Percentiles rank a stretch among this genome's conserved stretches.
Conservation (phyloP, 2,329 filamentous ascomycete species). For the Thielaviopsis populi region DNA sequence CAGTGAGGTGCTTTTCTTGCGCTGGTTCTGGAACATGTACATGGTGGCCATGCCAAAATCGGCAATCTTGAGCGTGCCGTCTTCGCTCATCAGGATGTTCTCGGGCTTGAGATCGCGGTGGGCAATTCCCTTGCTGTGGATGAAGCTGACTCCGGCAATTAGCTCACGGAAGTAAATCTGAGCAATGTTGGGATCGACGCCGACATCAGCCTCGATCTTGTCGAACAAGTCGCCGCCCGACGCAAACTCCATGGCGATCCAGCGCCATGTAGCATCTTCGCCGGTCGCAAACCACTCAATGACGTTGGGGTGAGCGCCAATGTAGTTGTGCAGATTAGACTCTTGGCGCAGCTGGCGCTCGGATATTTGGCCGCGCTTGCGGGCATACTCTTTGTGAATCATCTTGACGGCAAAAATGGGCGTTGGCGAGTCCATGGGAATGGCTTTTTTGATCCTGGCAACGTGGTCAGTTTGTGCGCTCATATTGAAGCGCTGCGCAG, state of each 20-base stretch:
- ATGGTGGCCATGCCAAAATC: conserved; percentile 94
- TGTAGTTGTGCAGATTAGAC: conserved; percentile 73
- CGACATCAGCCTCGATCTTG: conserved; percentile 96
- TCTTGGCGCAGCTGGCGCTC: conserved; percentile 85
- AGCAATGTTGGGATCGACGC: conserved; percentile 85
- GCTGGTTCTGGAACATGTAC: conserved; percentile 74
- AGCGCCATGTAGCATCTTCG: conserved; percentile 75
- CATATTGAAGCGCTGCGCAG: background rate
- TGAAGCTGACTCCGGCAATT: conserved; percentile 77
- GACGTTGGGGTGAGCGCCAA: conserved; percentile 81
- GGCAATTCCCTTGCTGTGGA: conserved; percentile 89
- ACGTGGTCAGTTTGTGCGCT: conserved; percentile 15
- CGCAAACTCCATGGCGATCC: conserved; percentile 97
- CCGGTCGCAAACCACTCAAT: conserved; percentile 84
- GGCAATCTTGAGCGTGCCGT: conserved; percentile 81
- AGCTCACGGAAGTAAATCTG: conserved; percentile 94
- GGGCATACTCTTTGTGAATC: conserved; percentile 93
- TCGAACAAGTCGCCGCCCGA: conserved; percentile 95
- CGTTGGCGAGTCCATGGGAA: conserved; percentile 49
- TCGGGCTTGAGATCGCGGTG: conserved; percentile 89
- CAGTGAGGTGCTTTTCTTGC: conserved; percentile 72
- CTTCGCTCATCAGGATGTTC: conserved; percentile 76
- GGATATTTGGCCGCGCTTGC: conserved; percentile 74
- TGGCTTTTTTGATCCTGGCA: conserved; percentile 77
- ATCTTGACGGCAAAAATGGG: conserved; percentile 96